Conservation (phyloP, 108 stramenopile genomes). For the Stephanodiscus triporus region DNA sequence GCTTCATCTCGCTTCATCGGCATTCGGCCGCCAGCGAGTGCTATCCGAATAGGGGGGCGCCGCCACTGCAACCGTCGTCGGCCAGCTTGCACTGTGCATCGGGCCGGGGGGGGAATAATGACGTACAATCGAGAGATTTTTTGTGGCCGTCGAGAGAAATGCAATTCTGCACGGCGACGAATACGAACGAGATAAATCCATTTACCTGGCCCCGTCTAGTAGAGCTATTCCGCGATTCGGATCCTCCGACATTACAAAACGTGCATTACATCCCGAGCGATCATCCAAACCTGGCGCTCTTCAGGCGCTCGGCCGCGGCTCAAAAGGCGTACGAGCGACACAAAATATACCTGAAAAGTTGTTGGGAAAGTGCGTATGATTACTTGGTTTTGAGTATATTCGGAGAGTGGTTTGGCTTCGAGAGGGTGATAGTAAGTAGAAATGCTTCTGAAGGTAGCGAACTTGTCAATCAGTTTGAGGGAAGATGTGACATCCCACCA, state of each 20-base stretch:
- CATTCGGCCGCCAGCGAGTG: background rate
- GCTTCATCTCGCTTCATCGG: constrained; percentile 1
- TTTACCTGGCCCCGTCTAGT: constrained; percentile 42
- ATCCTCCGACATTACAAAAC: constrained; percentile 1
- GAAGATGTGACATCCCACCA: constrained; percentile 6
- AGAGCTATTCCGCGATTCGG: constrained; percentile 23
- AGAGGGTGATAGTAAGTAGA: constrained; percentile 15
- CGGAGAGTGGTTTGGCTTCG: constrained; percentile 44
- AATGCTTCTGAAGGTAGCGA: background rate
- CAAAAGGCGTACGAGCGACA: constrained; percentile 32
- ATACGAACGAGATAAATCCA: background rate
- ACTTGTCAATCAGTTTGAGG: background rate
- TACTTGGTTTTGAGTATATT: constrained; percentile 43
- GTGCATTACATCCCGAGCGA: constrained; percentile 29
- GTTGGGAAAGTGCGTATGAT: constrained; percentile 50
- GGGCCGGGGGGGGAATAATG: background rate
- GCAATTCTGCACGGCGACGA: background rate
- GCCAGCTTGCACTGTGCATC: background rate
- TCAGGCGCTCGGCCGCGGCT: constrained; percentile 27
- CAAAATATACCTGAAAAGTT: constrained; percentile 16
- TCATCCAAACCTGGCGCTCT: constrained; percentile 44
- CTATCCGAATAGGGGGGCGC: background rate
- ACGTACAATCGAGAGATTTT: background rate
- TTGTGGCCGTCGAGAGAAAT: background rate
- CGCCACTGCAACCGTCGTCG: background rate